Evolutionary conservation across 805 yeast species (phyloP).

Genomic region (Starmerella sirachaensis): DNA sequence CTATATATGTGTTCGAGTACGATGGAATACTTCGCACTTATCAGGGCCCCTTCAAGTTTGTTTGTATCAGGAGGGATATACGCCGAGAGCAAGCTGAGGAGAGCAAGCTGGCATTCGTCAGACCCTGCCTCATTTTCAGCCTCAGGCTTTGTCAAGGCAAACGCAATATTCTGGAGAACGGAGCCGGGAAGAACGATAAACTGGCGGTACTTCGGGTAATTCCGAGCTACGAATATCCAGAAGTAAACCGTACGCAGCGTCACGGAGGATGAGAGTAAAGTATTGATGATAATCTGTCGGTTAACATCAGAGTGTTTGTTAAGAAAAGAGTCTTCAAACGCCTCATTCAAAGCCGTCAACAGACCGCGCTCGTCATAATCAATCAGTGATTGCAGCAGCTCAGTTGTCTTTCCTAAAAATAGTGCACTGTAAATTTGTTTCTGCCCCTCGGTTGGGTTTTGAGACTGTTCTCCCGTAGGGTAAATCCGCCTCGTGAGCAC

Average conservation of each 20-base stretch:
- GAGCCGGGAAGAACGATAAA: constrained; percentile 58
- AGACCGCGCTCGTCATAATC: constrained; percentile 30
- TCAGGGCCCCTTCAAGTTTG: constrained; percentile 39
- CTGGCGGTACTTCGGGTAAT: constrained; percentile 75
- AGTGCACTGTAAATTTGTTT: constrained; percentile 43
- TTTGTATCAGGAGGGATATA: constrained; percentile 49
- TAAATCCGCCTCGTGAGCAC: constrained; percentile 66
- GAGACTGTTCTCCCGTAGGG: constrained; percentile 48
- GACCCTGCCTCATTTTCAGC: constrained; percentile 21
- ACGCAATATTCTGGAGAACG: constrained; percentile 4
- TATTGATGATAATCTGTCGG: constrained; percentile 69
- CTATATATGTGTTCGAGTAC: constrained; percentile 50
- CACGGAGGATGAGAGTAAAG: constrained; percentile 36
- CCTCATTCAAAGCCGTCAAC: constrained; percentile 62
- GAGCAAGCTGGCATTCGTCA: constrained; percentile 52
- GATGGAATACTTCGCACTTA: constrained; percentile 42
- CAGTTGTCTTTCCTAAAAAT: constrained; percentile 32
- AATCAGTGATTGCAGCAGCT: constrained; percentile 4
- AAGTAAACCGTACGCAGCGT: constrained; percentile 32
- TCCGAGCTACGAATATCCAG: constrained; percentile 65
- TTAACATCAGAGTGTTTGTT: constrained; percentile 44
- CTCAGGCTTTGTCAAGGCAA: constrained; percentile 15
- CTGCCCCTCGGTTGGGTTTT: constrained; percentile 17
- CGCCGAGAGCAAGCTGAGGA: constrained; percentile 56
- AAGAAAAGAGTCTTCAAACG: constrained; percentile 65